A percentile compares a stretch with the other conserved stretches of the same genome.
These are phyloP conservation scores for Nicotiana benthamiana DNA, from an alignment of 257 asterid species.

Conservation along the genomic window DNA sequence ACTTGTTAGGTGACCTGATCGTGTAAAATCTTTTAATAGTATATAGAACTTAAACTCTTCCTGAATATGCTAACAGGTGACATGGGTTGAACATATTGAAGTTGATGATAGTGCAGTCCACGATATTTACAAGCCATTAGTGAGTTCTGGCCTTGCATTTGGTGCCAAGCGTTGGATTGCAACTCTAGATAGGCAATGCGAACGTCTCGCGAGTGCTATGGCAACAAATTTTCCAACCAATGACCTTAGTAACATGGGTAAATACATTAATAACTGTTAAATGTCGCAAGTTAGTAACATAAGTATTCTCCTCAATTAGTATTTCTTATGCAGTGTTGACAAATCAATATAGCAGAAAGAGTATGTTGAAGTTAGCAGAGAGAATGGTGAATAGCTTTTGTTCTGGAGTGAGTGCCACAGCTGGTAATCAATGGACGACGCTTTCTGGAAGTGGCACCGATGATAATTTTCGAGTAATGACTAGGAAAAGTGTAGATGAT, in stretches of 20 bases:
- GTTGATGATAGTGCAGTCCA: constrained; percentile 23
- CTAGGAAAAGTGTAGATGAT: constrained; percentile 33
- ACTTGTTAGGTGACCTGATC: no score
- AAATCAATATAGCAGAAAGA: constrained; percentile 19
- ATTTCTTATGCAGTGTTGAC: neutral
- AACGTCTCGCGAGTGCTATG: constrained; percentile 25
- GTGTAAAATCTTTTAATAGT: no score
- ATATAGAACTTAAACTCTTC: neutral
- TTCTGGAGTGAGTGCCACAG: constrained; percentile 24
- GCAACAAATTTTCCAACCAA: neutral
- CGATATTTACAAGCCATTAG: constrained; percentile 37
- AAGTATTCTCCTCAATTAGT: neutral
- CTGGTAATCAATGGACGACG: constrained; percentile 30
- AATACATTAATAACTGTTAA: no score
- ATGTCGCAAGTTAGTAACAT: no score
- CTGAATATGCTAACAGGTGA: constrained; percentile 20
- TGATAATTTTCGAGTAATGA: constrained; percentile 30
- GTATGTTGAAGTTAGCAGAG: constrained; percentile 30
- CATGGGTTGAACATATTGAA: constrained; percentile 61
- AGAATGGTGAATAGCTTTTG: constrained; percentile 37
- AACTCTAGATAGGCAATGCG: constrained; percentile 33
- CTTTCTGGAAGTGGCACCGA: constrained; percentile 26
- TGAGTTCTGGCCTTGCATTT: constrained; percentile 43
- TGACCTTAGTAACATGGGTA: neutral
- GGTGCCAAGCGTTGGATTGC: constrained; percentile 58